Evolutionary conservation across 257 asterid species (phyloP).

Genomic region (Solanum etuberosum): DNA sequence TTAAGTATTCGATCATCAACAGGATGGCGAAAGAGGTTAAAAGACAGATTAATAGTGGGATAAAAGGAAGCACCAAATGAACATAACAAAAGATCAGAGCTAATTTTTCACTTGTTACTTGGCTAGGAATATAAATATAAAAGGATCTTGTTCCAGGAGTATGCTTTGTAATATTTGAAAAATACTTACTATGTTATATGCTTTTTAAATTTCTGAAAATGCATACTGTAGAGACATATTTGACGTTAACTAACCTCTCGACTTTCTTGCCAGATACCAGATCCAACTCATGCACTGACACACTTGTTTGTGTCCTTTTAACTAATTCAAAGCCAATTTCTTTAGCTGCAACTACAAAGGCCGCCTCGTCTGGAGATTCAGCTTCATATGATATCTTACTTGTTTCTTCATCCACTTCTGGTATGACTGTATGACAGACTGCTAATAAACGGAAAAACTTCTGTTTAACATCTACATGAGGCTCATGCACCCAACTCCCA

Average conservation of each 20-base stretch:
- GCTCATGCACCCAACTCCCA: conserved; percentile 66
- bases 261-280: conserved; percentile 40
- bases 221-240: background rate
- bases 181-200: background rate
- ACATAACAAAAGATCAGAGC: background rate
- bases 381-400: conserved; percentile 75
- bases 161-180: background rate
- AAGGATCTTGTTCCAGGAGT: background rate
- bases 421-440: conserved; percentile 86
- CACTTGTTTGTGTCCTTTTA: conserved; percentile 62
- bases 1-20: background rate
- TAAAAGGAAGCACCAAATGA: background rate
- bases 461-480: conserved; percentile 41
- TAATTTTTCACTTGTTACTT: background rate
- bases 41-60: background rate
- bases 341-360: conserved; percentile 86
- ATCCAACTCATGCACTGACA: conserved; percentile 55
- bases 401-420: conserved; percentile 63
- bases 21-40: background rate
- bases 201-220: background rate
- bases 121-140: background rate
- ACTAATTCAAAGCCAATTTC: conserved; percentile 82
- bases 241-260: conserved; percentile 49
- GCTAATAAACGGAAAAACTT: conserved; percentile 65
- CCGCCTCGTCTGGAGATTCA: conserved; percentile 96